These are phyloP conservation scores for Hymenoscyphus repandus DNA, from an alignment of 2,329 filamentous ascomycete genomes.

Conservation along the genomic window DNA sequence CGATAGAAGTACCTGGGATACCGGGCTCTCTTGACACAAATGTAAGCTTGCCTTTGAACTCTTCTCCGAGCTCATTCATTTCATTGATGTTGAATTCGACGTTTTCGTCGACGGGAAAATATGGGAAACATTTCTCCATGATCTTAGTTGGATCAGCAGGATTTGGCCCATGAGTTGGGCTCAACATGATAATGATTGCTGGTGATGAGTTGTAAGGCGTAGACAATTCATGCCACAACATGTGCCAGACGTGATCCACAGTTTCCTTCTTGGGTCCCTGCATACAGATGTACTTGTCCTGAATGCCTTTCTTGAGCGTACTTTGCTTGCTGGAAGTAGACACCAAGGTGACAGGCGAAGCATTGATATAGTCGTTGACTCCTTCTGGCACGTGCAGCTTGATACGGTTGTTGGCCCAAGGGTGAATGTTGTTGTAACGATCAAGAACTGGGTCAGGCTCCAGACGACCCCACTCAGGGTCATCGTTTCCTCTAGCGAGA, in stretches of 20 bases:
- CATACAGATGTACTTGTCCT: constrained; percentile 76
- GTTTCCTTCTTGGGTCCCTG: constrained; percentile 80
- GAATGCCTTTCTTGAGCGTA: constrained; percentile 21
- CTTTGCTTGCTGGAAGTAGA: constrained; percentile 31
- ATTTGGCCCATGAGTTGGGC: constrained; percentile 62
- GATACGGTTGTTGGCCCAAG: constrained; percentile 82
- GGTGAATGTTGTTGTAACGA: constrained; percentile 84
- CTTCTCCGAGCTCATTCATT: constrained; percentile 58
- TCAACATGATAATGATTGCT: constrained; percentile 90
- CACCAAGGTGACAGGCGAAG: constrained; percentile 54
- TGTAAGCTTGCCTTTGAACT: constrained; percentile 62
- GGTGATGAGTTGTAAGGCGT: constrained; percentile 48
- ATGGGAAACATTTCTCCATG: constrained; percentile 78
- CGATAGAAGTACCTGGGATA: constrained; percentile 55
- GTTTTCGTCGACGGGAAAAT: constrained; percentile 63
- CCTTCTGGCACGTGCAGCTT: constrained; percentile 71
- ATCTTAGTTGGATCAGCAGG: constrained; percentile 41
- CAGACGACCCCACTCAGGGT: constrained; percentile 50
- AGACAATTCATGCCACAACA: constrained; percentile 72
- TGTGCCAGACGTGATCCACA: constrained; percentile 85
- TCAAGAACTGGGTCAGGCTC: constrained; percentile 59
- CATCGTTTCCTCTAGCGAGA: constrained; percentile 30
- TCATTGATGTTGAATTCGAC: constrained; percentile 54
- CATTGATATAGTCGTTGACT: constrained; percentile 75
- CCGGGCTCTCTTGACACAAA: constrained; percentile 47